Conservation (phyloP, 371 early-diverging fungal genomes). For the Circinella umbellata region DNA sequence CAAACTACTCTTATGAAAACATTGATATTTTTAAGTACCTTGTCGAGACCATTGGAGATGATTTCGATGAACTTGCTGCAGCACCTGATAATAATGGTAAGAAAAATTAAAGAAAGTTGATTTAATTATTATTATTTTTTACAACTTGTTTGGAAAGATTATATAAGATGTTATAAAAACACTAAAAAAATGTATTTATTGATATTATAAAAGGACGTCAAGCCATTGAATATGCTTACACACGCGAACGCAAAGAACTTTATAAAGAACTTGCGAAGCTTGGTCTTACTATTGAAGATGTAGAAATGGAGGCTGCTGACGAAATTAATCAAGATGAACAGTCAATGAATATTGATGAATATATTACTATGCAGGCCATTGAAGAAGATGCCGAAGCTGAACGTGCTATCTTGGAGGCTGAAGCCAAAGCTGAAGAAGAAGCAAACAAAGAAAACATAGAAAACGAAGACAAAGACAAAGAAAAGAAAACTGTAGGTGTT, state of each 20-base stretch:
- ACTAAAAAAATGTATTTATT: background rate
- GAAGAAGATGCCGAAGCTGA: constrained; percentile 51
- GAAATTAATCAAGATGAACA: constrained; percentile 15
- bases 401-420: constrained; percentile 34
- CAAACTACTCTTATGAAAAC: constrained; percentile 46
- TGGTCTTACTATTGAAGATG: constrained; percentile 12
- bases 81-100: constrained; percentile 32
- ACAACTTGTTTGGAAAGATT: background rate
- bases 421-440: constrained; percentile 10
- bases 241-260: constrained; percentile 19
- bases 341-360: constrained; percentile 26
- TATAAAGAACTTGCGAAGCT: constrained; percentile 20
- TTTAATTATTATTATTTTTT: too few species aligned
- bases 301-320: background rate
- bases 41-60: background rate
- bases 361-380: constrained; percentile 31
- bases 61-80: constrained; percentile 15
- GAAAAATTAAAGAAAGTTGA: background rate
- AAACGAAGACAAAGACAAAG: constrained; percentile 20
- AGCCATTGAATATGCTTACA: constrained; percentile 28
- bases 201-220: constrained; percentile 23
- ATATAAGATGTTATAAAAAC: background rate
- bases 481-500: constrained; percentile 10
- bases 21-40: constrained; percentile 34
- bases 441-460: background rate